Percentiles rank a stretch among this genome's conserved stretches.
These are phyloP conservation scores for Endothia cerciana DNA, from an alignment of 2,329 filamentous ascomycete genomes.

Conservation along the genomic window DNA sequence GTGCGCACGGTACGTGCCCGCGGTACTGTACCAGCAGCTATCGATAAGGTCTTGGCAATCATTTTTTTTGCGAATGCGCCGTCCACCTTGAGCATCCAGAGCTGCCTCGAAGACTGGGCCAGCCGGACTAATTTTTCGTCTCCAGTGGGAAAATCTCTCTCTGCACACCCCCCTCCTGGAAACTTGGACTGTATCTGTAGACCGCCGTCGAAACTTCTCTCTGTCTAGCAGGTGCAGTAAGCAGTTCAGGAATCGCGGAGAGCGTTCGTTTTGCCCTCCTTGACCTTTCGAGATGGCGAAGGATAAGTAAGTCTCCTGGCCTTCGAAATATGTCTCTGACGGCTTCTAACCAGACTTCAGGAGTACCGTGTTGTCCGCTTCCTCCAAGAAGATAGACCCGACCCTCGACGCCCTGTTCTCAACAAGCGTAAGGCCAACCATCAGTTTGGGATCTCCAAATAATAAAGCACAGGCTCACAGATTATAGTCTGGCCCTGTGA, in stretches of 20 bases:
- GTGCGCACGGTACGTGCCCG: background rate
- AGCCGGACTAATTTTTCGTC: background rate
- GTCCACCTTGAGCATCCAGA: background rate
- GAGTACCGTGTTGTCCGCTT: conserved; percentile 46
- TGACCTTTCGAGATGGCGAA: conserved; percentile 20
- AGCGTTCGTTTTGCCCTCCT: background rate
- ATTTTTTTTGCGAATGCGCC: conserved; percentile 8
- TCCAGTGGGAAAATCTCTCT: background rate
- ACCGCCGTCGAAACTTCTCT: background rate
- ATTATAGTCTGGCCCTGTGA: conserved; percentile 55
- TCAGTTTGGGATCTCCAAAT: background rate
- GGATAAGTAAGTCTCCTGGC: conserved; percentile 21
- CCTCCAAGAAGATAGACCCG: conserved; percentile 67
- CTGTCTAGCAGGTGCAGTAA: background rate
- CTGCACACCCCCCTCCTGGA: background rate
- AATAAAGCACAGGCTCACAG: background rate
- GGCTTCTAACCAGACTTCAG: conserved; percentile 35
- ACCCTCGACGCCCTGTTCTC: conserved; percentile 71
- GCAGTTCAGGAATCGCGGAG: background rate
- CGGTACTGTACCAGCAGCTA: background rate
- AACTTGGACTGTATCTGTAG: background rate
- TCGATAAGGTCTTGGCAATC: conserved; percentile 8
- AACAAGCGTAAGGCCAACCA: conserved; percentile 63
- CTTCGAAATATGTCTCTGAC: background rate
- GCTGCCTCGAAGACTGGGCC: background rate